Percentiles rank a stretch among this genome's conserved stretches.
Evolutionary conservation across 306 rosid species (phyloP).

Genomic region (Sesbania bispinosa): DNA sequence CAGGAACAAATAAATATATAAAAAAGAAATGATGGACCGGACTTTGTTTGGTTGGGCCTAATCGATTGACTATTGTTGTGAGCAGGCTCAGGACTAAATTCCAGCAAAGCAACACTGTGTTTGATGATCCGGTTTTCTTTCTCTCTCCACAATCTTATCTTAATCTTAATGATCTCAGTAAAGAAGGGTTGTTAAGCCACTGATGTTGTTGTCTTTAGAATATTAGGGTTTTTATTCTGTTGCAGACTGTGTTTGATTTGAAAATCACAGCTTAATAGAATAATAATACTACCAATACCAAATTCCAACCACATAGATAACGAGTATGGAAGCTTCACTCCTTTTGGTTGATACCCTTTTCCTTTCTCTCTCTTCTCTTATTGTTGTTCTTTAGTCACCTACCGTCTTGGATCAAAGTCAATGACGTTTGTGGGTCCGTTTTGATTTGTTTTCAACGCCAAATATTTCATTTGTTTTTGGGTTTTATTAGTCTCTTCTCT

Average conservation of each 20-base stretch:
- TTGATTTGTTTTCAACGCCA: slow-evolving; percentile 11
- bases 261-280: slow-evolving; percentile 34
- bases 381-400: not conserved
- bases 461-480: slow-evolving; percentile 12
- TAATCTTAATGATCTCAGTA: slow-evolving; percentile 9
- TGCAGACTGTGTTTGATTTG: slow-evolving; percentile 18
- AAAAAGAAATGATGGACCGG: too few relatives aligned
- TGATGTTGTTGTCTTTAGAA: slow-evolving; percentile 33
- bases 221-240: slow-evolving; percentile 47
- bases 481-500: not conserved
- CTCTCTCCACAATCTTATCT: slow-evolving; percentile 5
- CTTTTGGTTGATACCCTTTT: slow-evolving; percentile 1
- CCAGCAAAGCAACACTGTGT: not conserved
- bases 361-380: not conserved
- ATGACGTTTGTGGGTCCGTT: slow-evolving; percentile 17
- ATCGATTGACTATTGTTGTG: too few relatives aligned
- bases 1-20: too few relatives aligned
- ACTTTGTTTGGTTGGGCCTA: too few relatives aligned
- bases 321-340: slow-evolving; percentile 46
- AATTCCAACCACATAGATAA: slow-evolving; percentile 36
- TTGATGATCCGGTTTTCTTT: slow-evolving; percentile 15
- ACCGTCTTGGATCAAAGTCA: slow-evolving; percentile 14
- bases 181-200: slow-evolving; percentile 17
- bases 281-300: slow-evolving; percentile 37
- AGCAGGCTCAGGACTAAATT: too few relatives aligned